Percentiles rank a stretch among this genome's conserved stretches.
These are phyloP conservation scores for Chalciporus pseudorubinellus DNA, from an alignment of 768 basidiomycete species.

Conservation along the genomic window DNA sequence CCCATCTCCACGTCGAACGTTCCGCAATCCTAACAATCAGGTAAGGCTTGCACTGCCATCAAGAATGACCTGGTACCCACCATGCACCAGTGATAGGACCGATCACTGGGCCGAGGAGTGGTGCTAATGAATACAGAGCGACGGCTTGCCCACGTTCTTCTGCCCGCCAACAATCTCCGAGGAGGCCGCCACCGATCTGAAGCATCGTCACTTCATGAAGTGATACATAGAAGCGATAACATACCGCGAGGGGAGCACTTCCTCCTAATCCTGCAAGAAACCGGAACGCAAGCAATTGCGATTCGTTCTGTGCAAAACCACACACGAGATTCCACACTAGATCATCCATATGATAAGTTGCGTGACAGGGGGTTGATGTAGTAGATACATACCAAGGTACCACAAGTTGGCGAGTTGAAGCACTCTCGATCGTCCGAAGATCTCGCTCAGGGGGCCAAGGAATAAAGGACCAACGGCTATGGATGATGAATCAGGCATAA, in stretches of 20 bases:
- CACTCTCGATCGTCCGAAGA: no score
- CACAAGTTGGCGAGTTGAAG: no score
- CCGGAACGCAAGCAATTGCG: no score
- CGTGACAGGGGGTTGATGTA: no score
- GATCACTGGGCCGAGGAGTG: slow-evolving; percentile 63
- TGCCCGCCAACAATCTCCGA: slow-evolving; percentile 58
- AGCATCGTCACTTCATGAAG: not conserved
- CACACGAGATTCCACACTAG: no score
- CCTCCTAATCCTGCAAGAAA: no score
- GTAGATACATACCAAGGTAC: no score
- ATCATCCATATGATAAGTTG: no score
- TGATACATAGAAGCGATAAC: not conserved
- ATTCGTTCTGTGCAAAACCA: no score
- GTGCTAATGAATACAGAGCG: slow-evolving; percentile 62
- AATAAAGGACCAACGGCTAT: no score
- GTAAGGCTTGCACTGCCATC: not conserved
- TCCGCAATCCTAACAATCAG: slow-evolving; percentile 47
- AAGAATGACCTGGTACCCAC: slow-evolving; percentile 26
- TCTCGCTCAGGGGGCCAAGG: no score
- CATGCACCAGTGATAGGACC: slow-evolving; percentile 65
- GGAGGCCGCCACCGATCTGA: slow-evolving; percentile 63
- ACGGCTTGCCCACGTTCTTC: slow-evolving; percentile 66
- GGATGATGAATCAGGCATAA: no score
- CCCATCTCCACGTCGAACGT: slow-evolving; percentile 69
- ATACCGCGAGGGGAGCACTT: slow-evolving; percentile 60